Conservation (phyloP, 208 protist genomes). For the Entamoeba histolytica region DNA sequence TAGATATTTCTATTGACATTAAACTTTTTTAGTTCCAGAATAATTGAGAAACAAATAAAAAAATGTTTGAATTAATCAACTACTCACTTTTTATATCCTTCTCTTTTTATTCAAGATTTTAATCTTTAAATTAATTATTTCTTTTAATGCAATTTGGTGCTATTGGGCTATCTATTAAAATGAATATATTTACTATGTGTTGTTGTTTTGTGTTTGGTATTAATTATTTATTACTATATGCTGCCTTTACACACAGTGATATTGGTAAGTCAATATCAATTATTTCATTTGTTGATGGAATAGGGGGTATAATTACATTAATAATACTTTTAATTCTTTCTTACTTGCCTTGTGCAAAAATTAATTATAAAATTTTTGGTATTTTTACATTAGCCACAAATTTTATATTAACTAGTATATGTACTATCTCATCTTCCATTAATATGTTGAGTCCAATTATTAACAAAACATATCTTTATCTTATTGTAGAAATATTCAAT, state of each 20-base stretch:
- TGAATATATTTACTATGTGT: neutral
- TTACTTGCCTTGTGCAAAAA: neutral
- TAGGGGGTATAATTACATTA: neutral
- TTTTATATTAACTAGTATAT: neutral
- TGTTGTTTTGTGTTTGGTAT: neutral
- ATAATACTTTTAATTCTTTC: neutral
- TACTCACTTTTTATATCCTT: too few species aligned
- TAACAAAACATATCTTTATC: neutral
- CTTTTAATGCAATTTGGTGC: neutral
- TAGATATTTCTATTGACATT: neutral
- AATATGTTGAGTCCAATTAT: neutral
- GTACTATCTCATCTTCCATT: neutral
- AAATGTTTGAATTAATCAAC: too few species aligned
- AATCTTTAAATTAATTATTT: too few species aligned
- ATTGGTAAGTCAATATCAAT: neutral
- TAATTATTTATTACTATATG: neutral
- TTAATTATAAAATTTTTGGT: neutral
- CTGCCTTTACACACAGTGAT: neutral
- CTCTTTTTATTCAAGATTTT: too few species aligned
- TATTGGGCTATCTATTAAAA: neutral
- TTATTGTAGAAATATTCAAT: neutral
- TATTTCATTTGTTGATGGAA: neutral
- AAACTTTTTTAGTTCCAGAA: too few species aligned
- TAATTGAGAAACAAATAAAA: too few species aligned
- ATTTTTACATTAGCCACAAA: neutral